Conservation (phyloP, 1,284 basidiomycete genomes). For the Cerrena zonata region DNA sequence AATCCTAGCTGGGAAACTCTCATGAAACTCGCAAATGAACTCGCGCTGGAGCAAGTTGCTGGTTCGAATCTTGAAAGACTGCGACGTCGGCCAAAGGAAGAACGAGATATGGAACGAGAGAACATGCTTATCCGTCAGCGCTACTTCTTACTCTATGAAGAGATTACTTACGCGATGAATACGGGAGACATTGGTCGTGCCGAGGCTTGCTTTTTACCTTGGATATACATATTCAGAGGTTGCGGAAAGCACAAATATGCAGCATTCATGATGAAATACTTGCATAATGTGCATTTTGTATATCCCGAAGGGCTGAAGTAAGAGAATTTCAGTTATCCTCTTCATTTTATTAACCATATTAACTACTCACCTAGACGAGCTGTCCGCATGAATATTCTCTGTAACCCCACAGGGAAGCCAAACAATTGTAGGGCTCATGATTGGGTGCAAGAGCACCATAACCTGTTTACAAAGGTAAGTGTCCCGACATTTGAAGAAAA, state of each 20-base stretch:
- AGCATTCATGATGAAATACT: slow-evolving; percentile 18
- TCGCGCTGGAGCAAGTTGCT: slow-evolving; percentile 19
- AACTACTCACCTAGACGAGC: slow-evolving; percentile 10
- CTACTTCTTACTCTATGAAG: slow-evolving; percentile 30
- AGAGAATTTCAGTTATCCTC: slow-evolving; percentile 4
- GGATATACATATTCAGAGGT: slow-evolving; percentile 28
- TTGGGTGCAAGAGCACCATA: slow-evolving; percentile 22
- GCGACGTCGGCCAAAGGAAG: neutral
- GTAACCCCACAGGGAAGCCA: slow-evolving; percentile 21
- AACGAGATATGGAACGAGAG: slow-evolving; percentile 19
- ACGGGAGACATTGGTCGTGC: slow-evolving; percentile 32
- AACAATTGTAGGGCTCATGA: slow-evolving; percentile 19
- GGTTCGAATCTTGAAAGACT: neutral
- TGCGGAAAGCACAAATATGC: slow-evolving; percentile 35
- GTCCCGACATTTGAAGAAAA: no score
- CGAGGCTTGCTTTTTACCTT: slow-evolving; percentile 24
- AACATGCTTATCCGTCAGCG: slow-evolving; percentile 25
- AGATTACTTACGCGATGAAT: slow-evolving; percentile 28
- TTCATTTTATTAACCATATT: neutral
- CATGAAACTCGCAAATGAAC: slow-evolving; percentile 11
- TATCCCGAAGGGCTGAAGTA: slow-evolving; percentile 27
- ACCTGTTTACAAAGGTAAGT: slow-evolving; percentile 20
- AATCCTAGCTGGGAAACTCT: slow-evolving; percentile 20
- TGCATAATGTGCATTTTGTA: slow-evolving; percentile 25
- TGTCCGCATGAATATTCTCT: slow-evolving; percentile 21